These are phyloP conservation scores for Crucibulum cyathiforme DNA, from an alignment of 1,284 basidiomycete species.

Conservation along the genomic window DNA sequence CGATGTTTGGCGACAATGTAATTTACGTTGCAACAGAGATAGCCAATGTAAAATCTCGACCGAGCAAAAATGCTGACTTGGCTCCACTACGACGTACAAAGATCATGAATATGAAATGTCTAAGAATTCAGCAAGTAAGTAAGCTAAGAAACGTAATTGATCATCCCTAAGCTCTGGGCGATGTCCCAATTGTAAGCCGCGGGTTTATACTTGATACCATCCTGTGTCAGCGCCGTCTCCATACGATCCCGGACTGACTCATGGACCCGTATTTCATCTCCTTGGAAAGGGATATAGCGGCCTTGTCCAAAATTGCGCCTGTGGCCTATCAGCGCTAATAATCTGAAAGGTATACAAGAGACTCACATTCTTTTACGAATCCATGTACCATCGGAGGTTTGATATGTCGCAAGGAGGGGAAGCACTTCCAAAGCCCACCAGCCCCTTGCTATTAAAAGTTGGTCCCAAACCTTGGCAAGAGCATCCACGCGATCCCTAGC, in stretches of 20 bases:
- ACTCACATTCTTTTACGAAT: constrained; percentile 25
- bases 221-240: neutral
- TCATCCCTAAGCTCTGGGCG: constrained; percentile 14
- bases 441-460: constrained; percentile 11
- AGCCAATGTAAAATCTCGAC: too few species aligned
- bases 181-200: constrained; percentile 22
- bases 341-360: neutral
- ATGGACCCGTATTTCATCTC: constrained; percentile 23
- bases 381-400: constrained; percentile 24
- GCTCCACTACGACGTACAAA: neutral
- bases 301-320: constrained; percentile 32
- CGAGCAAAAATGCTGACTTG: too few species aligned
- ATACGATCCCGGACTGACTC: constrained; percentile 20
- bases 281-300: constrained; percentile 25
- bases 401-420: constrained; percentile 26
- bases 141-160: constrained; percentile 9
- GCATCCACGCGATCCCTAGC: constrained; percentile 9
- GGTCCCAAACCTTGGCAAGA: constrained; percentile 22
- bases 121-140: neutral
- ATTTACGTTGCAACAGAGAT: too few species aligned
- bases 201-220: constrained; percentile 12
- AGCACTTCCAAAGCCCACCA: constrained; percentile 31
- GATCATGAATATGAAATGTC: neutral
- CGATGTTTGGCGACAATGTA: too few species aligned
- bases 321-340: neutral